Percentiles rank a stretch among this genome's conserved stretches.
Evolutionary conservation across 1,284 basidiomycete species (phyloP).

Genomic region (Leccinum solheimii): DNA sequence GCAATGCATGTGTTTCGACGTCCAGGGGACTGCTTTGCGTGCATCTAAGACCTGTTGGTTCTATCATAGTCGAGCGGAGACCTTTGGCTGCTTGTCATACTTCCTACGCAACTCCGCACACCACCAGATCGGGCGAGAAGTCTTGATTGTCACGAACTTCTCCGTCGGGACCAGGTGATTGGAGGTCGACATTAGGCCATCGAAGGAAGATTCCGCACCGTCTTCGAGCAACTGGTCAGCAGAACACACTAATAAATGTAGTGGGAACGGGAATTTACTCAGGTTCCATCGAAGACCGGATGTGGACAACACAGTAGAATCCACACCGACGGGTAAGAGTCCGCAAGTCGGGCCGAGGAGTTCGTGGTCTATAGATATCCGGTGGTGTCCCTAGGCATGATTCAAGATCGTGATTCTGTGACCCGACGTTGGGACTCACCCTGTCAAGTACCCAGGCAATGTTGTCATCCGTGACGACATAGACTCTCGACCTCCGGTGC

Average conservation of each 20-base stretch:
- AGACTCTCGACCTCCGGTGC: conserved; percentile 59
- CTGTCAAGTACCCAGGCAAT: conserved; percentile 85
- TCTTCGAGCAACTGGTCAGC: conserved; percentile 36
- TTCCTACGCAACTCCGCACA: conserved; percentile 57
- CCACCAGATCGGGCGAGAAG: conserved; percentile 88
- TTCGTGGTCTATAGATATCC: conserved; percentile 70
- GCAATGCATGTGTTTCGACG: neutral
- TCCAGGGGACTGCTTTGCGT: neutral
- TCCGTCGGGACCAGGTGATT: conserved; percentile 80
- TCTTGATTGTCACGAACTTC: conserved; percentile 66
- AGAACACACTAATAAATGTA: neutral
- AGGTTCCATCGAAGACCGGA: conserved; percentile 90
- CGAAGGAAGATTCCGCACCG: conserved; percentile 70
- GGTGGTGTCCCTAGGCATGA: conserved; percentile 70
- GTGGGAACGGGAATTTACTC: conserved; percentile 59
- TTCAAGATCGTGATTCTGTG: neutral
- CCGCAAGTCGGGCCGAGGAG: conserved; percentile 89
- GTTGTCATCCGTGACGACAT: conserved; percentile 84
- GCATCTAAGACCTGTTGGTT: neutral
- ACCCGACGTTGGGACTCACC: conserved; percentile 46
- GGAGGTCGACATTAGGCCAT: conserved; percentile 85
- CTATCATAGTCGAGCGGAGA: neutral
- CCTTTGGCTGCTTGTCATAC: neutral
- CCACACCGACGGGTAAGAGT: conserved; percentile 85
- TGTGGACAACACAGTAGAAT: conserved; percentile 75